Conservation (phyloP, 371 early-diverging fungal species). For the Polyrhizophydium stewartii region DNA sequence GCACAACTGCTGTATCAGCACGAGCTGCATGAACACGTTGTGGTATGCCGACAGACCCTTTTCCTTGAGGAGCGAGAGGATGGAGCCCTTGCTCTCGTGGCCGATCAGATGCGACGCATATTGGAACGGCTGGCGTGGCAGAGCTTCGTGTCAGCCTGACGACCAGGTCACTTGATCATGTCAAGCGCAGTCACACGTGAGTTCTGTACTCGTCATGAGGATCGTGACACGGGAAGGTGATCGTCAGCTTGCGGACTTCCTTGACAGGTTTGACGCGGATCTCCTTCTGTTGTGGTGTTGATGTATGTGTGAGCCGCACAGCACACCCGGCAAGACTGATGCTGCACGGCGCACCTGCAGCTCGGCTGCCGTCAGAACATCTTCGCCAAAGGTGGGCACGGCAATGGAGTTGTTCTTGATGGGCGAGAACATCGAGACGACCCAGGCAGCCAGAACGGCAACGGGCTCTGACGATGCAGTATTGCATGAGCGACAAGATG, state of each 20-base stretch:
- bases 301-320: too few species aligned
- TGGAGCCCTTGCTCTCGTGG: constrained; percentile 67
- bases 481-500: background rate
- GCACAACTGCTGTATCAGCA: too few species aligned
- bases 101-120: constrained; percentile 50
- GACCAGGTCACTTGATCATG: too few species aligned
- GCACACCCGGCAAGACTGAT: too few species aligned
- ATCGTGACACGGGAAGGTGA: constrained; percentile 88
- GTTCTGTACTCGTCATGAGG: constrained; percentile 17
- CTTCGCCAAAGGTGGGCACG: constrained; percentile 53
- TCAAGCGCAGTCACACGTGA: background rate
- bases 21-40: background rate
- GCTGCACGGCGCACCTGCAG: constrained; percentile 57
- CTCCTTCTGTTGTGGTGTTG: constrained; percentile 58
- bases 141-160: too few species aligned
- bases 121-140: constrained; percentile 16
- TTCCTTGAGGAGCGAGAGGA: constrained; percentile 78
- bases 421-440: constrained; percentile 70
- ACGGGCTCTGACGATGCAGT: constrained; percentile 57
- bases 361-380: constrained; percentile 73
- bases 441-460: constrained; percentile 77
- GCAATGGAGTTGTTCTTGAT: constrained; percentile 72
- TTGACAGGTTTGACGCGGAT: constrained; percentile 80
- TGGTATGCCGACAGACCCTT: constrained; percentile 36
- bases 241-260: constrained; percentile 66